Base-by-base conservation (phyloP, 2,329 filamentous ascomycete genomes). In the Paracorniculantispora psalliotae region DNA sequence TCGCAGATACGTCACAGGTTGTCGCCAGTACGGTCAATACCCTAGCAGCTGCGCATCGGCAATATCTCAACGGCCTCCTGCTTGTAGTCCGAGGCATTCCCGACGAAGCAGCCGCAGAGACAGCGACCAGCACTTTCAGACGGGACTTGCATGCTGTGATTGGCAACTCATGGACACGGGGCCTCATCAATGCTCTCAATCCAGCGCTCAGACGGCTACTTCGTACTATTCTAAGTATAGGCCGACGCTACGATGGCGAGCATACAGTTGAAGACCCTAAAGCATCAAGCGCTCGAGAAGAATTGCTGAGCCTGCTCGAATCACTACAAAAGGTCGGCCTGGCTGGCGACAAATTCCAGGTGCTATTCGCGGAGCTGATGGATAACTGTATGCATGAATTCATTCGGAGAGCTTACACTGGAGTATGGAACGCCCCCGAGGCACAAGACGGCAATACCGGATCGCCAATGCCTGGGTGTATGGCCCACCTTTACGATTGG, bases 301-400 rank as follows among this genome's bases (percentile, higher is more conserved):
- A 83, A 52, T 72, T 90, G 49, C 71, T 83, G 30, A 69, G 77
- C 43, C 72, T 90, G 19, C 74, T 89, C 2, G 78, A 81, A 51
- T 81, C 83, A 9, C 73, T 92, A 17, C 76, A 81, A 63, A 78
- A 81, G 49, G 83, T 91, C 23, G 89, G 89, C 0, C 74, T 92
- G 19, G 85, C 85, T 1, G 87, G 87, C 26, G 85, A 89, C 66
- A 79, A 76, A 51, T 89, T 89, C 54, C 86, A 91, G 67, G 81
- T 88, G 30, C 77, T 89, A 37, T 87, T 91, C 66, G 89, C 88
- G 17, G 85, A 88, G 69, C 79, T 88, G 26, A 86, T 91, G 79
- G 81, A 91, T 67, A 74, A 75, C 37, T 78, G 87, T 60, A 85
- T 92, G 77, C 79, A 80, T 46, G 75, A 81, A 13, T 88, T 87